Evolutionary conservation across 1,284 basidiomycete species (phyloP), one percentile per base, ranked within the genome.

Genomic region (Leccinum cinnamomeum): DNA sequence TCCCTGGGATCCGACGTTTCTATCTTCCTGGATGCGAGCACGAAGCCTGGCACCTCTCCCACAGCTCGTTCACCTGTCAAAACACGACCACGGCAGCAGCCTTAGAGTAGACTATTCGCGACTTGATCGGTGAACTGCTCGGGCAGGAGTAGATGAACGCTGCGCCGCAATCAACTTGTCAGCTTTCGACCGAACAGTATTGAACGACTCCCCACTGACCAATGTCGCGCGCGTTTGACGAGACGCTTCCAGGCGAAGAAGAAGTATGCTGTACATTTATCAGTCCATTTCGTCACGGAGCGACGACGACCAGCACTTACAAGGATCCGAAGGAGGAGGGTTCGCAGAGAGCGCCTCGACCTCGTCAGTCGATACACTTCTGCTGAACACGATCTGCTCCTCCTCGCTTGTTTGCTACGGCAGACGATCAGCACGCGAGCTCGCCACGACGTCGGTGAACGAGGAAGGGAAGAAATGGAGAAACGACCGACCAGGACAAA

Each of bases 121-220:
- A 82, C 72, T 91, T 92, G 75, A 96, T 83, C 2, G 91, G 89
- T 2, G 90, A 93, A 11, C 78, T 73, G 2, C 87, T 83, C 0
- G 94, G 94, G 74, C 94, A 96, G 41, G 90, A 90, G 77, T 97
- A 97, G 64, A 96, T 90, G 76, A 94, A 94, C 46, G 92, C 88
- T 92, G 65, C 3, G 11, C 55, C 37, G 16, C 6, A 54, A 53
- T 11, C 20, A 20, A n/a, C 48, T 39, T 4, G 61, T 69, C 56
- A 66, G 55, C 30, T 20, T 35, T 65, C 51, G 48, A 44, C 18
- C 46, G 39, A 39, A 37, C 7, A 35, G 16, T 30, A 39, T 55
- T 53, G 50, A 57, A 23, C 55, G 16, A 7, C 51, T 12, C 23
- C 35, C 35, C 5, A 25, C 83, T 65, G 62, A 89, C 88, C 75